These are phyloP conservation scores for Isabelozyma gotoi DNA, from an alignment of 805 yeast species.

Conservation along the genomic window DNA sequence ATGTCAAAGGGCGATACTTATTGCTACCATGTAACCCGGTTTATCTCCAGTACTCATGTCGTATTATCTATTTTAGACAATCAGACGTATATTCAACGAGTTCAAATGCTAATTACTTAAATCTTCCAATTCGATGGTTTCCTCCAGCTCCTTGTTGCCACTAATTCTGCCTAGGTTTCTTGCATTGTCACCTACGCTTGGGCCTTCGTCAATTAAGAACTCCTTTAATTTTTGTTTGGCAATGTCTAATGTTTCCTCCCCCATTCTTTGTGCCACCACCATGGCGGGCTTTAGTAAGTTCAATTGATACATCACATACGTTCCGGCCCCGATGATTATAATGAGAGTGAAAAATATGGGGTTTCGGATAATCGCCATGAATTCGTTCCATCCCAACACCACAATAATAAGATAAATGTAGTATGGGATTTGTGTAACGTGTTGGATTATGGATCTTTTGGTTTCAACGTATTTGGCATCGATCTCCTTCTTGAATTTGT, in stretches of 20 bases:
- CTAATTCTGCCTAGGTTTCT: constrained; percentile 13
- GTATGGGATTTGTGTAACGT: constrained; percentile 77
- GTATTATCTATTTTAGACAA: too few species aligned
- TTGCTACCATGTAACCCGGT: too few species aligned
- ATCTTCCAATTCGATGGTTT: constrained; percentile 17
- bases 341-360: constrained; percentile 75
- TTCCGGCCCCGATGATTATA: constrained; percentile 56
- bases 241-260: constrained; percentile 55
- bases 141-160: constrained; percentile 6
- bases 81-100: too few species aligned
- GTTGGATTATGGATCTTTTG: constrained; percentile 78
- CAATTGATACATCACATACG: constrained; percentile 66
- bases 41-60: too few species aligned
- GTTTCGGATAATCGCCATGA: constrained; percentile 81
- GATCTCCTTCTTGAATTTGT: constrained; percentile 68
- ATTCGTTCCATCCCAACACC: constrained; percentile 93
- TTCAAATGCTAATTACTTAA: neutral
- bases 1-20: too few species aligned
- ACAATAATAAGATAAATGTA: constrained; percentile 73
- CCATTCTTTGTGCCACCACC: constrained; percentile 55
- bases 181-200: constrained; percentile 19
- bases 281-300: constrained; percentile 77
- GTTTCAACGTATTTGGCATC: constrained; percentile 85
- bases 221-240: constrained; percentile 62
- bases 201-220: constrained; percentile 52